Percentiles rank a stretch among this genome's conserved stretches.
phyloP scores from a whole-genome alignment of 1,284 basidiomycete species.

The Exobasidium rhododendri region DNA sequence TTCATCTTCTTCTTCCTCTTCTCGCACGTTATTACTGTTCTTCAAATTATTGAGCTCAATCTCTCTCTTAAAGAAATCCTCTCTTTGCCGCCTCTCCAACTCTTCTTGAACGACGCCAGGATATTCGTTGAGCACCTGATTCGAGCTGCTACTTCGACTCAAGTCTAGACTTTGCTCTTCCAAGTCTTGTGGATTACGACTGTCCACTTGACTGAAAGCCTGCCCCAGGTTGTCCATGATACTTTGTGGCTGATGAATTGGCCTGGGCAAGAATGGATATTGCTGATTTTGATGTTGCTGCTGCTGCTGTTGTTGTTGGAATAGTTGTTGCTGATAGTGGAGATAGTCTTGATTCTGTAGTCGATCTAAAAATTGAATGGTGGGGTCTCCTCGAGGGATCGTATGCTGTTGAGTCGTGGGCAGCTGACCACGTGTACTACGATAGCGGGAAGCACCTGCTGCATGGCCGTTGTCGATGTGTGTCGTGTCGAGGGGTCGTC shows the following conservation, averaged over 20 bases:
- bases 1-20: neutral
- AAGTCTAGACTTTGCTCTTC: conserved; percentile 1
- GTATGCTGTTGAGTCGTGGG: neutral
- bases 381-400: conserved; percentile 1
- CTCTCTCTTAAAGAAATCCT: neutral
- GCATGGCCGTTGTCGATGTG: conserved; percentile 1
- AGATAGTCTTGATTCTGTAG: neutral
- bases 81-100: neutral
- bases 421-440: neutral
- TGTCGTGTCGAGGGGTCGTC: conserved; percentile 10
- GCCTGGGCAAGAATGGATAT: too few relatives aligned
- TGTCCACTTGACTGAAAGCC: conserved; percentile 10
- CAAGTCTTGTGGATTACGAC: conserved; percentile 2
- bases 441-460: neutral
- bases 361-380: conserved; percentile 7
- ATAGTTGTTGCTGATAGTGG: neutral
- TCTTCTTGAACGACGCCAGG: neutral
- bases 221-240: conserved; percentile 12
- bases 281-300: too few relatives aligned
- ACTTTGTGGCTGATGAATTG: conserved; percentile 5
- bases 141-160: neutral
- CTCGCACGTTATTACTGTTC: too few relatives aligned
- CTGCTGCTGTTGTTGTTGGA: neutral
- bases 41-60: too few relatives aligned
- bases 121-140: neutral